Conservation (phyloP, 208 protist genomes). For the Trypanosomatidae sp. region DNA sequence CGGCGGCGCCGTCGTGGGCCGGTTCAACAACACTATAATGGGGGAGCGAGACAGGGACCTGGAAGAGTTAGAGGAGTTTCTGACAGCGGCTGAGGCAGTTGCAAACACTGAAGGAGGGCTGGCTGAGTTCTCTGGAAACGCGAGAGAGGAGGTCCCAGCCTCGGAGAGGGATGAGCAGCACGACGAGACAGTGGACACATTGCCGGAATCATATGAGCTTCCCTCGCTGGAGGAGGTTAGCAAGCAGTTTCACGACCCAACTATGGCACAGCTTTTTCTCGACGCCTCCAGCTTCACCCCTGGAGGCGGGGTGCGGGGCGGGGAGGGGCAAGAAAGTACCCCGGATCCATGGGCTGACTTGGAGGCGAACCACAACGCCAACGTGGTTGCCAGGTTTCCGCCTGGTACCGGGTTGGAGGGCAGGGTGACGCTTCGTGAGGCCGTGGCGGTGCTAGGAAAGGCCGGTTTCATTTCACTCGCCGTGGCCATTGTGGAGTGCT, state of each 20-base stretch:
- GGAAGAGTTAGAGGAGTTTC: conserved; percentile 49
- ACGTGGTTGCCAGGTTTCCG: conserved; percentile 3
- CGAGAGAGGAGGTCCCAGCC: not conserved
- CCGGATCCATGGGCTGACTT: conserved; percentile 13
- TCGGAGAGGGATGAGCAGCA: not conserved
- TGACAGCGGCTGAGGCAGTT: conserved; percentile 3
- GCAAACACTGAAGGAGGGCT: not conserved
- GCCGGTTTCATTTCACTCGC: conserved; percentile 68
- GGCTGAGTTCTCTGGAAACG: not conserved
- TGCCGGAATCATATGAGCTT: conserved; percentile 40
- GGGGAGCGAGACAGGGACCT: conserved; percentile 51
- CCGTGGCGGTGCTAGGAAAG: conserved; percentile 56
- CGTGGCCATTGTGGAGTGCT: conserved; percentile 78
- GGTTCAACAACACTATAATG: conserved; percentile 28
- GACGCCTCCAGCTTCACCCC: conserved; percentile 54
- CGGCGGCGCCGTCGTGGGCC: not conserved
- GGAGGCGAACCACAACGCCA: conserved; percentile 17
- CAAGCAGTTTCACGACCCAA: conserved; percentile 71
- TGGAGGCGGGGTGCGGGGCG: conserved; percentile 20
- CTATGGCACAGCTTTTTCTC: conserved; percentile 84
- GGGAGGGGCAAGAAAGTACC: conserved; percentile 1
- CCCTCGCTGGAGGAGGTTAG: conserved; percentile 85
- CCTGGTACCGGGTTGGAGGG: conserved; percentile 17
- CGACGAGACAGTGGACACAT: conserved; percentile 11
- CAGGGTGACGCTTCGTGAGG: conserved; percentile 71